Conservation (phyloP, 495 filamentous ascomycete species). For the Aspergillus saccharolyticus region DNA sequence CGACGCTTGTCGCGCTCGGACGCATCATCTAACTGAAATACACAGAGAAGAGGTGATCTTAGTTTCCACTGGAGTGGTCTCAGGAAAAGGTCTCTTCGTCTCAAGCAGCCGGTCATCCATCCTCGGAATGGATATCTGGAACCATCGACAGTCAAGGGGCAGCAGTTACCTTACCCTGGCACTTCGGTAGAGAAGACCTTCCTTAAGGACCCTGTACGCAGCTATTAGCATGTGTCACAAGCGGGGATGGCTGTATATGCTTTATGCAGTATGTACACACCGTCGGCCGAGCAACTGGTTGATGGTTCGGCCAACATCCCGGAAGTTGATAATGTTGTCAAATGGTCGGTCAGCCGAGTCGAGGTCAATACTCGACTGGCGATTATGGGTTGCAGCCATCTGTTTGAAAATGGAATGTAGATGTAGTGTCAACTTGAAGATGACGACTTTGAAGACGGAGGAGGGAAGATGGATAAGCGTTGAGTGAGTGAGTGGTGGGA, state of each 20-base stretch:
- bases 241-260: neutral
- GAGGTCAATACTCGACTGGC: conserved; percentile 36
- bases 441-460: neutral
- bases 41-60: too few relatives aligned
- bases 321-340: conserved; percentile 72
- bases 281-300: conserved; percentile 53
- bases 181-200: conserved; percentile 69
- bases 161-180: conserved; percentile 51
- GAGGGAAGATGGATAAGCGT: neutral
- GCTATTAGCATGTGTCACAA: conserved; percentile 8
- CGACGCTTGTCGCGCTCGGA: conserved; percentile 55
- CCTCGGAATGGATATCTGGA: too few relatives aligned
- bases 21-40: conserved; percentile 56
- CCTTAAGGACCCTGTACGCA: conserved; percentile 51
- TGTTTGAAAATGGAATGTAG: neutral
- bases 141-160: neutral
- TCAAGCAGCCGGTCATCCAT: too few relatives aligned
- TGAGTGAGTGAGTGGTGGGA: neutral
- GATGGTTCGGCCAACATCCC: conserved; percentile 73
- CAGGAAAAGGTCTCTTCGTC: too few relatives aligned
- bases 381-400: conserved; percentile 15
- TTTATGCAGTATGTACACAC: conserved; percentile 35
- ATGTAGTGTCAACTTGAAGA: neutral
- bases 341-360: conserved; percentile 48
- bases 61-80: neutral